A percentile compares a stretch with the other conserved stretches of the same genome.
These are phyloP conservation scores for Russula olivacea DNA, from an alignment of 768 basidiomycete genomes.

Conservation along the genomic window DNA sequence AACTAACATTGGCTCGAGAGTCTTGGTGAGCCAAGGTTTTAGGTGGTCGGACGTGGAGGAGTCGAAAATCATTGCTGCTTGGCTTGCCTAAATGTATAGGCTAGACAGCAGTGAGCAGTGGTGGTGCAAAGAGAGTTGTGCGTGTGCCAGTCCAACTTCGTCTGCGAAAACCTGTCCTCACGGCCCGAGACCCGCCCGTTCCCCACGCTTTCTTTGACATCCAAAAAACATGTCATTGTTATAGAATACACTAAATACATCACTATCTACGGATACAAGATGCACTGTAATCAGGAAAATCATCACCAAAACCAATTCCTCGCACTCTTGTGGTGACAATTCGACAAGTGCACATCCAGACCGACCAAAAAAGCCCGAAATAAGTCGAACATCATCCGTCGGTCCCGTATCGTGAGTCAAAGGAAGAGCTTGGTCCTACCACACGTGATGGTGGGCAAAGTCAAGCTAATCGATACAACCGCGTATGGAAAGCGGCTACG, in stretches of 20 bases:
- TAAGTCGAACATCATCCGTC: not conserved
- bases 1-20: slow-evolving; percentile 81
- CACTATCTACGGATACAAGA: not conserved
- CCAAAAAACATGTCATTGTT: not conserved
- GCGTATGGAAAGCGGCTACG: not conserved
- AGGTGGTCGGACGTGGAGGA: slow-evolving; percentile 56
- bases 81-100: not conserved
- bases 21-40: slow-evolving; percentile 83
- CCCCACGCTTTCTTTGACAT: not conserved
- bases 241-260: not conserved
- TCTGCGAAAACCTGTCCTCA: no score
- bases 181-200: not conserved
- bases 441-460: not conserved
- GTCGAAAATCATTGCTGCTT: slow-evolving; percentile 58
- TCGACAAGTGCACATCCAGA: not conserved
- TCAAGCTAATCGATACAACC: not conserved
- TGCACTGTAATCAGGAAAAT: not conserved
- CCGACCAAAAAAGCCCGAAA: not conserved
- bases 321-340: not conserved
- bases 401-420: not conserved
- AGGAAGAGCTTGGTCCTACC: not conserved
- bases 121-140: not conserved
- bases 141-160: not conserved
- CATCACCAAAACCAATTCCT: not conserved
- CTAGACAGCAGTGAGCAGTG: not conserved